A percentile compares a stretch with the other conserved stretches of the same genome.
Conservation (phyloP, 371 early-diverging fungal species). For the Mucor lusitanicus region DNA sequence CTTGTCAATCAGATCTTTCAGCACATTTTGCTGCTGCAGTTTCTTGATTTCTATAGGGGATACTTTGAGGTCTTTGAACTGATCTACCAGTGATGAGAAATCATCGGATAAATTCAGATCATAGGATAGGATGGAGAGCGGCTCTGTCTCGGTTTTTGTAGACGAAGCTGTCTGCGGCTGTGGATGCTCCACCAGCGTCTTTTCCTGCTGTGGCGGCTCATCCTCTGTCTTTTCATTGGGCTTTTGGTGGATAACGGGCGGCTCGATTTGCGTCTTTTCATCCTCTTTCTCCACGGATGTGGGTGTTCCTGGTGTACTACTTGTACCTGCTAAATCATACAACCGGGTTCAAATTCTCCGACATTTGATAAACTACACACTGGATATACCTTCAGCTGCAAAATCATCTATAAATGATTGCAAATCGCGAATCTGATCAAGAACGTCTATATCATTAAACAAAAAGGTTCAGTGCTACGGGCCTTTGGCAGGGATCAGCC, state of each 20-base stretch:
- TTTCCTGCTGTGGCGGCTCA: neutral
- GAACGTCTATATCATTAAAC: slow-evolving; percentile 15
- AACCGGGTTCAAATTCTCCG: slow-evolving; percentile 6
- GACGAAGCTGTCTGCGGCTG: neutral
- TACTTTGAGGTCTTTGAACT: slow-evolving; percentile 17
- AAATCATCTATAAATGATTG: slow-evolving; percentile 39
- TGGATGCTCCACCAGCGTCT: slow-evolving; percentile 10
- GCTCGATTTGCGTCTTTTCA: neutral
- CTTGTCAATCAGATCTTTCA: neutral
- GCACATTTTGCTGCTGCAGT: neutral
- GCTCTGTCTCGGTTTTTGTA: neutral
- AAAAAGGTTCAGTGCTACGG: neutral
- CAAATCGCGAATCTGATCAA: slow-evolving; percentile 36
- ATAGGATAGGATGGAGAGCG: slow-evolving; percentile 8
- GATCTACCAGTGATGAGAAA: slow-evolving; percentile 21
- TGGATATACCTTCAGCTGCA: slow-evolving; percentile 18
- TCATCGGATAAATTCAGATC: slow-evolving; percentile 24
- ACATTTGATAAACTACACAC: neutral
- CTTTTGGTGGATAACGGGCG: neutral
- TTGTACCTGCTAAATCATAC: neutral
- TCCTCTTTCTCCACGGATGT: neutral
- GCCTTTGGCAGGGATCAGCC: neutral
- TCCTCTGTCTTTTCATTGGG: slow-evolving; percentile 3
- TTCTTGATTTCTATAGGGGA: neutral
- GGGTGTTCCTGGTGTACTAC: neutral